A percentile compares a stretch with the other conserved stretches of the same genome.
These are phyloP conservation scores for Chamaenerion angustifolium DNA, from an alignment of 345 rosid genomes.

Conservation along the genomic window DNA sequence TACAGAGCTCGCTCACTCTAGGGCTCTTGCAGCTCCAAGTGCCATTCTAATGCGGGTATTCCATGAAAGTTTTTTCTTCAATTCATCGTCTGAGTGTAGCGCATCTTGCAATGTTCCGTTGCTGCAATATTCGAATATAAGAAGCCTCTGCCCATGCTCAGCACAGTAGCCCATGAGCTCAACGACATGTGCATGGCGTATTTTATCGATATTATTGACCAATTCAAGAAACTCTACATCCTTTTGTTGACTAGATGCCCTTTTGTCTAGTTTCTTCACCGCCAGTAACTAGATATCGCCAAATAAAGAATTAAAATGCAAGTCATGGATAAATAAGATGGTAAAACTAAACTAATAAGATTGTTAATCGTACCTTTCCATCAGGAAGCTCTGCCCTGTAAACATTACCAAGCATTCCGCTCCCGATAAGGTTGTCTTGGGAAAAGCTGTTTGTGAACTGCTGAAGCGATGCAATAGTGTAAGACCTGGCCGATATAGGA, in stretches of 20 bases:
- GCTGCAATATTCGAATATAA: conserved; percentile 78
- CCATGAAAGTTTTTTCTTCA: conserved; percentile 59
- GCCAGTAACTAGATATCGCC: conserved; percentile 39
- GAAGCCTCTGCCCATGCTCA: conserved; percentile 86
- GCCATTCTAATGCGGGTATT: conserved; percentile 68
- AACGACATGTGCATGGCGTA: conserved; percentile 76
- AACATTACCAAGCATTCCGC: conserved; percentile 91
- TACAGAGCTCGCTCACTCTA: conserved; percentile 50
- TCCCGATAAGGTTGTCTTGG: conserved; percentile 74
- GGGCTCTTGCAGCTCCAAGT: conserved; percentile 90
- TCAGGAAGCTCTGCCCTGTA: conserved; percentile 76
- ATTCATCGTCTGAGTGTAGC: conserved; percentile 73
- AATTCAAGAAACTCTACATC: conserved; percentile 72
- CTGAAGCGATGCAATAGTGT: conserved; percentile 88
- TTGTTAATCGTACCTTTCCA: conserved; percentile 44
- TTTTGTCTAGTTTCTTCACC: conserved; percentile 82
- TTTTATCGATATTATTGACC: conserved; percentile 62
- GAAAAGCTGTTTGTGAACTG: conserved; percentile 93
- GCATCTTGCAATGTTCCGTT: conserved; percentile 74
- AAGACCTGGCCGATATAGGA: conserved; percentile 51
- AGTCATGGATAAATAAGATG: too few species aligned
- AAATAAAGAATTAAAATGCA: conserved; percentile 11
- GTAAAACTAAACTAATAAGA: too few species aligned
- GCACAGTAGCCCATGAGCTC: conserved; percentile 92
- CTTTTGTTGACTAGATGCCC: conserved; percentile 46